Conservation (phyloP, 2,329 filamentous ascomycete genomes). For the Fusarium tricinctum region DNA sequence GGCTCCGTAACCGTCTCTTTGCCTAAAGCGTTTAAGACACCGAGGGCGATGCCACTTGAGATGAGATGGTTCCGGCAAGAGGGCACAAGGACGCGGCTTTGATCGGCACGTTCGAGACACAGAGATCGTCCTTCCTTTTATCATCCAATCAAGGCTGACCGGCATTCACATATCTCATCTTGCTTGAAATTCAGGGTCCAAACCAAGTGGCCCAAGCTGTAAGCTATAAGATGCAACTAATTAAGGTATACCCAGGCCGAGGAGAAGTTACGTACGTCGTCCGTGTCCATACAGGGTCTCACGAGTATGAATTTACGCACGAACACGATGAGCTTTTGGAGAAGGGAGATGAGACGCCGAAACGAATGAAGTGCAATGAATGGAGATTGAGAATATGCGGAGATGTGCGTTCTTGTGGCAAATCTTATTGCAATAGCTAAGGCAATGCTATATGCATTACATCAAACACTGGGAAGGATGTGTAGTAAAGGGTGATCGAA, state of each 20-base stretch:
- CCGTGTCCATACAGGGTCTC: constrained; percentile 9
- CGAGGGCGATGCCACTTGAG: neutral
- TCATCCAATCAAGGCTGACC: constrained; percentile 19
- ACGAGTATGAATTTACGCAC: constrained; percentile 3
- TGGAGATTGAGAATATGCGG: constrained; percentile 4
- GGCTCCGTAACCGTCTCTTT: constrained; percentile 35
- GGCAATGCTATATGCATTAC: neutral
- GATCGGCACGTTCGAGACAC: constrained; percentile 35
- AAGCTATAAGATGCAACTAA: constrained; percentile 26
- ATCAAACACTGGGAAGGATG: constrained; percentile 6
- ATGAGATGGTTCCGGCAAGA: constrained; percentile 14
- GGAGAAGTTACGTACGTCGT: constrained; percentile 24
- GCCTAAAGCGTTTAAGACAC: constrained; percentile 4
- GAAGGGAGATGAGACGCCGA: constrained; percentile 4
- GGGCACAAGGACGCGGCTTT: constrained; percentile 10
- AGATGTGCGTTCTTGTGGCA: constrained; percentile 3
- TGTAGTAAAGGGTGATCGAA: neutral
- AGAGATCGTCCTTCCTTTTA: constrained; percentile 15
- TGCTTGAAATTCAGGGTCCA: constrained; percentile 40
- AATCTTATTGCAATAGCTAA: neutral
- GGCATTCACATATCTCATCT: constrained; percentile 30
- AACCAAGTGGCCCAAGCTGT: constrained; percentile 36
- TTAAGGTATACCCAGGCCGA: constrained; percentile 11
- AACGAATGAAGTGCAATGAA: constrained; percentile 6
- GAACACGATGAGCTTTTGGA: constrained; percentile 6